Evolutionary conservation across 208 protist genomes (phyloP).

Genomic region (Vickermania ingenoplastis): DNA sequence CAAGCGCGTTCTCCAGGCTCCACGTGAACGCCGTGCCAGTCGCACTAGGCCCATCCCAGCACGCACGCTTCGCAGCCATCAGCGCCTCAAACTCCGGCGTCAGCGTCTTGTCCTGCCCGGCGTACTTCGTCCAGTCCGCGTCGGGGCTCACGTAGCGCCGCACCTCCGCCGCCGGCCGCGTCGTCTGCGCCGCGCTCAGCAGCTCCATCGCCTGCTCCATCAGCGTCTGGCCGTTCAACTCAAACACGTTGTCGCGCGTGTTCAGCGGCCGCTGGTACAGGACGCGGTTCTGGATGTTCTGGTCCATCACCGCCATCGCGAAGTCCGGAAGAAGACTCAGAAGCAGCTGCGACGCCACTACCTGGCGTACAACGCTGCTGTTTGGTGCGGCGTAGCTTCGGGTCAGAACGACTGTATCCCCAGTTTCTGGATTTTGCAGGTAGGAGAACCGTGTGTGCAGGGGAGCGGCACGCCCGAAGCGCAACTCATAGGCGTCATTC

Average conservation of each 20-base stretch:
- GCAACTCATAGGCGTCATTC: not conserved
- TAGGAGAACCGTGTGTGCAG: not conserved
- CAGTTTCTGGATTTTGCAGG: not conserved
- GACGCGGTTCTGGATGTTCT: not conserved
- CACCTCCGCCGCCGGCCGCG: not conserved
- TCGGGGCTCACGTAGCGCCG: not conserved
- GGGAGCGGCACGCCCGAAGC: not conserved
- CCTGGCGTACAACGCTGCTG: not conserved
- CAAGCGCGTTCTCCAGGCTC: no score
- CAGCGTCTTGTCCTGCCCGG: not conserved
- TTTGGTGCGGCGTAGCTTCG: not conserved
- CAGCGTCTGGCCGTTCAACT: not conserved
- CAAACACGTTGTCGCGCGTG: not conserved
- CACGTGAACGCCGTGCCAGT: no score
- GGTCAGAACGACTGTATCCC: not conserved
- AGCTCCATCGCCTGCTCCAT: not conserved
- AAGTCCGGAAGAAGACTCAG: not conserved
- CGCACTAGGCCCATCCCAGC: no score
- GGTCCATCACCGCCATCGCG: not conserved
- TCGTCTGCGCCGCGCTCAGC: not conserved
- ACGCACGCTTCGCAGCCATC: no score
- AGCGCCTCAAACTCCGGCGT: not conserved
- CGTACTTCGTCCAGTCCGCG: not conserved
- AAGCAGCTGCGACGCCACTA: not conserved
- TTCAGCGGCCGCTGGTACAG: not conserved